phyloP scores from a whole-genome alignment of 2,329 filamentous ascomycete species.

The Microcyclospora tardicrescens region DNA sequence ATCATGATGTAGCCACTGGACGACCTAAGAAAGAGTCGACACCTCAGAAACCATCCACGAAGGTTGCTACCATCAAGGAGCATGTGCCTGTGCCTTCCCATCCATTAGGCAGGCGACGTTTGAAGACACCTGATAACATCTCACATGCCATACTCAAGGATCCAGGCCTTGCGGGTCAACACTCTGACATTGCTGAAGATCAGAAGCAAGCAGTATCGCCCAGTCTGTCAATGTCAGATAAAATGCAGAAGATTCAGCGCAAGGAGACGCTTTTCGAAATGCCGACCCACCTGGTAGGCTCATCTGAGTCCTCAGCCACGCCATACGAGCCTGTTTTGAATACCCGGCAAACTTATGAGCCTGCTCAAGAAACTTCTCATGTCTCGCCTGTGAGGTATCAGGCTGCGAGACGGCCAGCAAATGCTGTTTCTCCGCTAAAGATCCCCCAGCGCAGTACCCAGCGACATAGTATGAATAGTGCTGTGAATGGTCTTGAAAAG shows the following conservation, averaged over 20 bases:
- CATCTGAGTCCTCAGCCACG: slow-evolving; percentile 5
- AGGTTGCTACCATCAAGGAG: too few species aligned
- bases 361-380: neutral
- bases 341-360: neutral
- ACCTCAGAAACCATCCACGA: neutral
- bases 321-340: neutral
- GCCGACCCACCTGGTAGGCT: slow-evolving; percentile 6
- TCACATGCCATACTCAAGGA: too few species aligned
- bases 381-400: too few species aligned
- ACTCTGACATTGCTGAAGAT: too few species aligned
- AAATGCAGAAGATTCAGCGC: neutral
- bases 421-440: too few species aligned
- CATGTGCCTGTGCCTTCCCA: too few species aligned
- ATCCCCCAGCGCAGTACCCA: neutral
- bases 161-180: too few species aligned
- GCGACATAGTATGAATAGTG: slow-evolving; percentile 10
- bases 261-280: slow-evolving; percentile 4
- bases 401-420: too few species aligned
- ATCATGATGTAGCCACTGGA: slow-evolving; percentile 2
- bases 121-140: too few species aligned
- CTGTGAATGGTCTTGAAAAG: slow-evolving; percentile 29
- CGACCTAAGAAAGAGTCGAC: slow-evolving; percentile 8
- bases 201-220: too few species aligned
- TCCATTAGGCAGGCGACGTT: too few species aligned
- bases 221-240: neutral